phyloP scores from a whole-genome alignment of 371 early-diverging fungal genomes.

The Mycotypha africana region DNA sequence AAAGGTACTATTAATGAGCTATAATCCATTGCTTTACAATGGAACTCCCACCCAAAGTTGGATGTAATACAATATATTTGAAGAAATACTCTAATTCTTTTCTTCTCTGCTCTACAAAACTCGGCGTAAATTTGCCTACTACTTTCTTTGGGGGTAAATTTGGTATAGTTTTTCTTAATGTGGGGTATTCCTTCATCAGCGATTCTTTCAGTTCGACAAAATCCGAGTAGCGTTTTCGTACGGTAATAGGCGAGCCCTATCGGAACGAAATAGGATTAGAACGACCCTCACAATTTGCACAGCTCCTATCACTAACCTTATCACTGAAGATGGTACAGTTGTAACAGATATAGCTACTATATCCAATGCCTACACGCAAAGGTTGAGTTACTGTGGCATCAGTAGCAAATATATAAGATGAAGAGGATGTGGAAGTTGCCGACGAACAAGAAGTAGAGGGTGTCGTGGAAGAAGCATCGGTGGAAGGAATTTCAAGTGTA shows the following conservation, averaged over 20 bases:
- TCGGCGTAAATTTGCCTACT: slow-evolving; percentile 46
- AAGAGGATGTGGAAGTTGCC: too few species aligned
- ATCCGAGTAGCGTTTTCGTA: slow-evolving; percentile 51
- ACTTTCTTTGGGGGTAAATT: slow-evolving; percentile 52
- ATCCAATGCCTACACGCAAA: slow-evolving; percentile 37
- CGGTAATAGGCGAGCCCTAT: slow-evolving; percentile 40
- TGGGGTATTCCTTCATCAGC: slow-evolving; percentile 34
- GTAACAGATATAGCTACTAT: slow-evolving; percentile 51
- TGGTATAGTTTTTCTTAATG: slow-evolving; percentile 41
- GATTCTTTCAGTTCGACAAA: slow-evolving; percentile 45
- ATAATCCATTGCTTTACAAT: slow-evolving; percentile 43
- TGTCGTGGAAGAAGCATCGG: too few species aligned
- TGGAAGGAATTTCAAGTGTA: too few species aligned
- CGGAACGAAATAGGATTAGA: not conserved
- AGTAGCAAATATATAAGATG: slow-evolving; percentile 40
- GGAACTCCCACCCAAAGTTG: slow-evolving; percentile 39
- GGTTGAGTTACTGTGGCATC: slow-evolving; percentile 51
- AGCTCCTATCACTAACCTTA: slow-evolving; percentile 36
- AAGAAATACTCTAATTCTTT: slow-evolving; percentile 56
- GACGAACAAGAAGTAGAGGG: too few species aligned
- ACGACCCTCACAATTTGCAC: too few species aligned
- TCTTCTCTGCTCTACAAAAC: slow-evolving; percentile 49
- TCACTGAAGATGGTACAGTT: slow-evolving; percentile 45
- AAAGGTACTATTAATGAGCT: too few species aligned
- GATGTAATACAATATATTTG: slow-evolving; percentile 49